Base-by-base conservation (phyloP, 768 basidiomycete species). In the Suillus ampliporus region DNA sequence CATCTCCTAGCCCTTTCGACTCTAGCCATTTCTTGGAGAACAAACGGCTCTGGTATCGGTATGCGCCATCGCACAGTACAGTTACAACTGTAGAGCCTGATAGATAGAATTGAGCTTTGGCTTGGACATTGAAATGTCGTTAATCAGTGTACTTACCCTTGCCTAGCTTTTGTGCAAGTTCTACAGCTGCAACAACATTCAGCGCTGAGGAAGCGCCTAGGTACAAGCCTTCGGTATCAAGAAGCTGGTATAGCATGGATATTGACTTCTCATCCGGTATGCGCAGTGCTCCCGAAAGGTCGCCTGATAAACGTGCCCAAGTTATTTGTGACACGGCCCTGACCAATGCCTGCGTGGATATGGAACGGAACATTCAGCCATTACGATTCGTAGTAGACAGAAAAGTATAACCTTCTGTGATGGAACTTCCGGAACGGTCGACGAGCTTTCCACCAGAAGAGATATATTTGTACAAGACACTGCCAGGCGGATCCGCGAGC, bases 401-500 rank as follows among this genome's bases (percentile, higher is more conserved):
- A 43, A 28, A 6, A 63, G 19, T 19, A 76, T 31, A 57, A 92
- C 95, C 95, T 85, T 97, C 94, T 0, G 95, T 95, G 68, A 97
- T 94, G 4, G 92, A 94, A 66, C 92, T 88, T n/a, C 95, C 95
- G 34, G 76, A 78, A 64, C 95, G 80, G 70, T 97, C 95, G 19
- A 78, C 75, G 58, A 94, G 78, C 74, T 88, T 88, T 23, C 92
- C 89, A 0, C 94, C 95, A 63, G 88, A 93, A 44, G 82, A 84
- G 50, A 99, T 73, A 69, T 94, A 93, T 72, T 91, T 86, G 64
- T 91, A 86, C 69, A 99, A 78, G 57, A 97, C 94, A 72, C 93
- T 95, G 44, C 97, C 97, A 0, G 97, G 97, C 15, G 97, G 97
- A 71, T 99, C 97, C 15, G 97, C 97, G 37, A 99, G 79, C 93